Conservation (phyloP, 371 early-diverging fungal genomes). For the Mucor irregularis region DNA sequence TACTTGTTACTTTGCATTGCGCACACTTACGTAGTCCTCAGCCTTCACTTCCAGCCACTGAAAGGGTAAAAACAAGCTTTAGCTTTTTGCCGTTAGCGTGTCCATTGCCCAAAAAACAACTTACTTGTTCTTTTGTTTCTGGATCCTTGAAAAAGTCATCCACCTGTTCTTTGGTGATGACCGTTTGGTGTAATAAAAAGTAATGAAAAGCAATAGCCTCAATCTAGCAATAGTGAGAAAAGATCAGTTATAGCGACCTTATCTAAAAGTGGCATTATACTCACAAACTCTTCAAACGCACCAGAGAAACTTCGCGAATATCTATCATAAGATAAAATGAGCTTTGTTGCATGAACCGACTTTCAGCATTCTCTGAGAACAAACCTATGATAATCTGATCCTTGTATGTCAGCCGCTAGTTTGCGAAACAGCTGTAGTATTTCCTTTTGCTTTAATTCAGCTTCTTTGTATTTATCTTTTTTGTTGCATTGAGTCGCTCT, state of each 20-base stretch:
- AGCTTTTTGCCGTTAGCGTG: not conserved
- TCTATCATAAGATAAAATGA: conserved; percentile 9
- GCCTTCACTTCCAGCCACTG: conserved; percentile 39
- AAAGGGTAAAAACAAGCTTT: not conserved
- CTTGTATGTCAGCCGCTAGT: conserved; percentile 50
- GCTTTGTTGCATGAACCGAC: not conserved
- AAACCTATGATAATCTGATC: conserved; percentile 49
- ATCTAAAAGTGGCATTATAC: not conserved
- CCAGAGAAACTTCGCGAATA: conserved; percentile 53
- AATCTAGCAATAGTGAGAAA: conserved; percentile 36
- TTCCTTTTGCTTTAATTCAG: conserved; percentile 44
- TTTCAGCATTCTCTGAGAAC: not conserved
- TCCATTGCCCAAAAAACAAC: not conserved
- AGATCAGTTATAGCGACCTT: not conserved
- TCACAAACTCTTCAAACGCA: conserved; percentile 58
- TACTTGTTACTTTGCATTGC: too few species aligned
- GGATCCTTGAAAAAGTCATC: conserved; percentile 47
- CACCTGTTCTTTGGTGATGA: conserved; percentile 50
- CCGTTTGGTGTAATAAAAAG: conserved; percentile 45
- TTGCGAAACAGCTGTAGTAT: conserved; percentile 53
- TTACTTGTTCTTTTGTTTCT: conserved; percentile 2
- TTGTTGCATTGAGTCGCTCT: conserved; percentile 12
- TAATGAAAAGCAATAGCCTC: conserved; percentile 63
- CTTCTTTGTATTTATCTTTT: conserved; percentile 32
- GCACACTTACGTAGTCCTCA: conserved; percentile 54